These are phyloP conservation scores for Rubia yunnanensis DNA, from an alignment of 257 asterid species.

Conservation along the genomic window DNA sequence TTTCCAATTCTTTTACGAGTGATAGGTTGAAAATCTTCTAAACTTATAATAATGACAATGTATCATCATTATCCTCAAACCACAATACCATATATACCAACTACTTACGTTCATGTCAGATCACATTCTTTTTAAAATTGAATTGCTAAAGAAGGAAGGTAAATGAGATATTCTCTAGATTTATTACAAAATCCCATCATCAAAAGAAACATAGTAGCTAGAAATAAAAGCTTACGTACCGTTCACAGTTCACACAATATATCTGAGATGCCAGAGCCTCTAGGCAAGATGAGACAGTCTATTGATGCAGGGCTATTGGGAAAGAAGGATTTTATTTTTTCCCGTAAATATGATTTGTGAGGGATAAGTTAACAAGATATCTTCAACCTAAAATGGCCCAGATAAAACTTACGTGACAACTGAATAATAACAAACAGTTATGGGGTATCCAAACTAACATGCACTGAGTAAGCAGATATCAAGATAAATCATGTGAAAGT, in stretches of 20 bases:
- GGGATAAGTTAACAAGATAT: not conserved
- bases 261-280: not conserved
- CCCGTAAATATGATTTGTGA: not conserved
- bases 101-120: not conserved
- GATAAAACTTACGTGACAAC: not conserved
- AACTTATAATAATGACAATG: too few species aligned
- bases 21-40: not conserved
- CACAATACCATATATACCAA: not conserved
- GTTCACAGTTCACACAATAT: not conserved
- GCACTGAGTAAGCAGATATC: not conserved
- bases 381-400: not conserved
- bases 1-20: not conserved
- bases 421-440: not conserved
- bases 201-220: not conserved
- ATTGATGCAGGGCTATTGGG: not conserved
- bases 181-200: not conserved
- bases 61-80: not conserved
- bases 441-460: not conserved
- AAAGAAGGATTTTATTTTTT: too few species aligned
- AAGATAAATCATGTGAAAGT: not conserved
- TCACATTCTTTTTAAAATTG: not conserved
- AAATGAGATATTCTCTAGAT: not conserved
- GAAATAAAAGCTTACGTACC: not conserved
- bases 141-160: not conserved
- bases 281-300: not conserved